Conservation (phyloP, 148 eudicot species). For the Arctostaphylos glauca region DNA sequence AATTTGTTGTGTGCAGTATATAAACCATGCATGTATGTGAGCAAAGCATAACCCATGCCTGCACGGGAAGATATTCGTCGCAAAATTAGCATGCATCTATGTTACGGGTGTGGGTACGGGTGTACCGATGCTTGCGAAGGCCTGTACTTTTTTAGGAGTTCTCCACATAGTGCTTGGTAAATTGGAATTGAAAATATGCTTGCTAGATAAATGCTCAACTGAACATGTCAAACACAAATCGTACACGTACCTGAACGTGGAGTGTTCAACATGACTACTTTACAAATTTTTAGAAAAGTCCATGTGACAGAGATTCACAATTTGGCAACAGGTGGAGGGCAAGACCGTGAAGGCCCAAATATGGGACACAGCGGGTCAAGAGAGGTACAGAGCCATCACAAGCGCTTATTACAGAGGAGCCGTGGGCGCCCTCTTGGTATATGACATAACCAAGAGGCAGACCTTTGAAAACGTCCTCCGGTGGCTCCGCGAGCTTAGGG, state of each 20-base stretch:
- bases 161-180: not conserved
- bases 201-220: not conserved
- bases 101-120: not conserved
- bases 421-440: constrained; percentile 56
- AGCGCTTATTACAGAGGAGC: constrained; percentile 90
- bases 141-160: not conserved
- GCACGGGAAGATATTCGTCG: not conserved
- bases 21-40: not conserved
- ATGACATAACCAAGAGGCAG: constrained; percentile 61
- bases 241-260: not conserved
- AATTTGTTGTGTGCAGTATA: not conserved
- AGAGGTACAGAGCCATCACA: constrained; percentile 78
- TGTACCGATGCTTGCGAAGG: not conserved
- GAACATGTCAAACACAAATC: not conserved
- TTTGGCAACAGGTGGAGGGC: constrained; percentile 59
- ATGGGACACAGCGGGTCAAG: constrained; percentile 78
- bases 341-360: constrained; percentile 78
- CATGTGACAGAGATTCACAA: not conserved
- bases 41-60: not conserved
- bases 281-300: not conserved
- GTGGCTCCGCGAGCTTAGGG: constrained; percentile 74
- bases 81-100: not conserved
- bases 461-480: constrained; percentile 64
- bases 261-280: not conserved
- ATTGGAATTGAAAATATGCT: not conserved